Evolutionary conservation across 169 alveolate species (phyloP), one percentile per base, ranked within the genome.

Genomic region (Plasmodium gonderi): DNA sequence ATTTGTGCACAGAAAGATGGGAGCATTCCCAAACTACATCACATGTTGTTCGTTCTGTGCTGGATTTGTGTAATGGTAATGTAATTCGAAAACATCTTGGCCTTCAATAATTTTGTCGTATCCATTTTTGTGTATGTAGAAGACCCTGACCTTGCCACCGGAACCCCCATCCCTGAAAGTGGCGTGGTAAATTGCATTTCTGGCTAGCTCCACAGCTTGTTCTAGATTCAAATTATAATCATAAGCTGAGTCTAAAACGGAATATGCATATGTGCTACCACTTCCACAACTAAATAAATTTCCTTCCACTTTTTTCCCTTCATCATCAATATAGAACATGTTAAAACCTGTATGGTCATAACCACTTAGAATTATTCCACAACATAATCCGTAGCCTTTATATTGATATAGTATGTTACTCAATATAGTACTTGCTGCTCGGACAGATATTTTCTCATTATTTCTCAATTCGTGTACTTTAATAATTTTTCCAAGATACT

Each of bases 101-200:
- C 97, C 98, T 91, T 98, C 98, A 49, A 98, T 97, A 44, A 98
- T 95, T 82, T 97, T 96, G 42, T 97, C 97, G 98, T 99, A 98
- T 26, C 99, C 99, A 49, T 97, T 97, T 93, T 97, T 96, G 91
- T 97, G 98, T 68, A 98, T 98, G 92, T 98, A 99, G 92, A 98
- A 98, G 54, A 99, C 99, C 95, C 99, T 97, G 76, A 98, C 99
- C 87, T 97, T 98, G 69, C 99, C 99, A 38, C 99, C 99, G 26
- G 99, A 98, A 81, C 98, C 99, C 40, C 99, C 99, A 94, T 99
- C 99, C 92, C 99, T 97, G 93, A 98, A 99, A 14, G 99, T 98
- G 6, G 99, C 99, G 81, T 98, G 99, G 90, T 98, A 98, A 91
- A 99, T 99, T 23, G 99, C 99, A 80, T 99, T 97, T 47, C 97